Evolutionary conservation across 2,329 filamentous ascomycete species (phyloP), one percentile per base, ranked within the genome.

Genomic region (Scleromitrula shiraiana): DNA sequence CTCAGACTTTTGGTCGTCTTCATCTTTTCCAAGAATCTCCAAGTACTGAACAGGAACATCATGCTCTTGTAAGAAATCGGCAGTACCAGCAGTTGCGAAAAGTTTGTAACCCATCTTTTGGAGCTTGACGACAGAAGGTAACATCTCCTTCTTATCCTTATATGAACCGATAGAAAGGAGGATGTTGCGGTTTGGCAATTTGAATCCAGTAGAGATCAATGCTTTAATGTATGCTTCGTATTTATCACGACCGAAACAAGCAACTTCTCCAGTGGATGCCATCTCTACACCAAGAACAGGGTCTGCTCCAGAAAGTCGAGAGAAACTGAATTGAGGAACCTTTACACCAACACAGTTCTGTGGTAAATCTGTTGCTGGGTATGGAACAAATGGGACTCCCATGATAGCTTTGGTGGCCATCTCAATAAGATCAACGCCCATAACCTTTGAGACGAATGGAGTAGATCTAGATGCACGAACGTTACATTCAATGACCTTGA

Each of bases 401-500:
- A 94, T 79, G 44, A 97, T 83, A 45, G 91, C 93, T 70, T 89
- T 91, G 64, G 50, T 95, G 46, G 93, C 93, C 53, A 91, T 81
- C 57, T 96, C 90, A 56, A 97, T 94, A 75, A 97, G 96, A 78
- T 97, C 96, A 62, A 82, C 85, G 55, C 91, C 91, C 47, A 97
- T 82, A 36, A 96, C 90, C 75, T 97, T 97, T 78, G 85, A 91
- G 66, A 95, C 89, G 69, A 97, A 97, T 64, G 93, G 91, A 82
- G 97, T 96, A 1, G 91, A 97, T 54, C 91, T 88, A 52, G 91
- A 97, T 50, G 91, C 93, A 67, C 91, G 91, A 53, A 97, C 82
- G 69, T 97, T 97, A 75, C 91, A 97, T 71, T 97, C 91, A 55
- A 97, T 97, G 62, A 97, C 91, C 76, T 96, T 96, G 56, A 97